Evolutionary conservation across 2,329 filamentous ascomycete genomes (phyloP).

Genomic region (Alternaria hordeiaustralica): DNA sequence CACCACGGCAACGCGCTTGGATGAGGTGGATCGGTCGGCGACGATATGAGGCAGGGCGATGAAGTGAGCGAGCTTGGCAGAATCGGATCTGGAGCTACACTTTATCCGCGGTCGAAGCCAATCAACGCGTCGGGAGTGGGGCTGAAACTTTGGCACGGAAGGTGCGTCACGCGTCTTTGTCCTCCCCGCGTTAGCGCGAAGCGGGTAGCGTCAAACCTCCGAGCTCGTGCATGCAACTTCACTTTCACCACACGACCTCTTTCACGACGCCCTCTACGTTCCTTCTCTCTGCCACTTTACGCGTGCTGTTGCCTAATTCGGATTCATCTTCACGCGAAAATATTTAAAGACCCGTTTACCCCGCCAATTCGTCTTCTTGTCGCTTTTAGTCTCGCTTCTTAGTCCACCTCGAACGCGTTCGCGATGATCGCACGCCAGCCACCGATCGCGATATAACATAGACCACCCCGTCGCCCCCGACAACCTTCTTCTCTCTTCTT

Average conservation of each 20-base stretch:
- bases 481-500: conserved; percentile 18
- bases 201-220: conserved; percentile 23
- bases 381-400: conserved; percentile 18
- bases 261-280: conserved; percentile 16
- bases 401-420: conserved; percentile 38
- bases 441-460: conserved; percentile 40
- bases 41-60: conserved; percentile 29
- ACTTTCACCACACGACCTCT: conserved; percentile 19
- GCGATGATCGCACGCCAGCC: conserved; percentile 47
- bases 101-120: conserved; percentile 32
- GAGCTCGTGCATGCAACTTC: conserved; percentile 30
- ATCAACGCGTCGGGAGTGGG: conserved; percentile 25
- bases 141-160: conserved; percentile 11
- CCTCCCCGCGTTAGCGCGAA: conserved; percentile 21
- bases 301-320: conserved; percentile 24
- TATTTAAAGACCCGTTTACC: conserved; percentile 6
- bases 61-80: conserved; percentile 30
- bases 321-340: neutral
- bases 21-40: conserved; percentile 33
- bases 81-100: conserved; percentile 13
- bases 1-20: conserved; percentile 40
- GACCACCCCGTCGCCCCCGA: conserved; percentile 32
- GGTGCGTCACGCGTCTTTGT: conserved; percentile 29
- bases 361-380: conserved; percentile 16
- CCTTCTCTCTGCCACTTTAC: conserved; percentile 18